These are phyloP conservation scores for Microbotryum silenes-acaulis DNA, from an alignment of 1,284 basidiomycete species.

Conservation along the genomic window DNA sequence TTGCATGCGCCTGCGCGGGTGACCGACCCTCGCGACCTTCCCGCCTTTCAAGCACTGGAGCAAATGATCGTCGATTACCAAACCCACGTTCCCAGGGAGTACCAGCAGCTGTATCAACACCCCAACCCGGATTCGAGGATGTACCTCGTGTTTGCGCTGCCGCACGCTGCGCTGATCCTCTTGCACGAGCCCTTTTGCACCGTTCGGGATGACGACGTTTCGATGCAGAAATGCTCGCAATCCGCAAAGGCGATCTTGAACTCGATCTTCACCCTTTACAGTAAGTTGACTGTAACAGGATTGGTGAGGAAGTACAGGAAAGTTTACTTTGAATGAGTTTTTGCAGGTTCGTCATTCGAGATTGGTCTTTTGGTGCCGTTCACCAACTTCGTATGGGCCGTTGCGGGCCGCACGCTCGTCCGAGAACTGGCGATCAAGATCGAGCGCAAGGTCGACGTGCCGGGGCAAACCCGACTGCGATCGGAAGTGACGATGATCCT, in stretches of 20 bases:
- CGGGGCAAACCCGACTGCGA: too few relatives aligned
- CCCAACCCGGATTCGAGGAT: conserved; percentile 10
- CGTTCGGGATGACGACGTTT: conserved; percentile 14
- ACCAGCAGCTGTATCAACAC: conserved; percentile 3
- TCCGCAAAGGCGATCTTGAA: conserved; percentile 24
- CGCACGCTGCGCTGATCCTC: conserved; percentile 22
- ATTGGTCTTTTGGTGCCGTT: conserved; percentile 7
- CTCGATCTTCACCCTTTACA: conserved; percentile 25
- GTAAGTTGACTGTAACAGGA: neutral
- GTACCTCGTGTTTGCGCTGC: conserved; percentile 9
- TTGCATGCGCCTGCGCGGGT: neutral
- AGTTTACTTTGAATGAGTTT: neutral
- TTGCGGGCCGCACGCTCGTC: conserved; percentile 9
- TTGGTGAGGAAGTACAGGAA: neutral
- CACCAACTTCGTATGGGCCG: conserved; percentile 18
- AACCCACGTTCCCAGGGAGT: conserved; percentile 5
- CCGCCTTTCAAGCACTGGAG: conserved; percentile 20
- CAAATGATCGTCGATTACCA: conserved; percentile 8
- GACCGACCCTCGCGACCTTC: neutral
- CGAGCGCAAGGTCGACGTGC: too few relatives aligned
- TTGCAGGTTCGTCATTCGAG: conserved; percentile 15
- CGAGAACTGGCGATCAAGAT: conserved; percentile 2
- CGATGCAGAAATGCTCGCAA: conserved; percentile 23
- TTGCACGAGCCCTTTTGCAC: conserved; percentile 30
- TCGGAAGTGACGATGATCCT: too few relatives aligned